Conservation (phyloP, 371 early-diverging fungal species). For the Rhizopus arrhizus region DNA sequence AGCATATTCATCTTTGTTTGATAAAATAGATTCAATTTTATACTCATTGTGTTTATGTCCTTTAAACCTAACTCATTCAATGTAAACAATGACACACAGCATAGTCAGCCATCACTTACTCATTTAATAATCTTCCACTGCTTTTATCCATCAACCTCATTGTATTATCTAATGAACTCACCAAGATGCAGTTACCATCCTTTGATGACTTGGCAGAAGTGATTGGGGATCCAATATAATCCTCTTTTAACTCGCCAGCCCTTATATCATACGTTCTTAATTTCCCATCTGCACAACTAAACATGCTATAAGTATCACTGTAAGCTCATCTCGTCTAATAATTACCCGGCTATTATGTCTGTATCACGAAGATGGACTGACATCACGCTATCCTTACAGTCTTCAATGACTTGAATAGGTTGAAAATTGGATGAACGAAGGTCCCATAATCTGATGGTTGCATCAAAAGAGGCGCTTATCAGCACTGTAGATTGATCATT, state of each 20-base stretch:
- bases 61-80: slow-evolving; percentile 58
- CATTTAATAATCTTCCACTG: slow-evolving; percentile 74
- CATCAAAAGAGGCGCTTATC: slow-evolving; percentile 88
- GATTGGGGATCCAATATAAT: slow-evolving; percentile 78
- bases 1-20: slow-evolving; percentile 74
- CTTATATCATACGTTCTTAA: slow-evolving; percentile 87
- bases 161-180: slow-evolving; percentile 72
- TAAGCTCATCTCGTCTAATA: not conserved
- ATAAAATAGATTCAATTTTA: slow-evolving; percentile 68
- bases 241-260: slow-evolving; percentile 67
- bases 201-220: slow-evolving; percentile 75
- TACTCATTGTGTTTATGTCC: slow-evolving; percentile 84
- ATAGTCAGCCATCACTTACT: slow-evolving; percentile 66
- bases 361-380: slow-evolving; percentile 69
- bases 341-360: slow-evolving; percentile 79
- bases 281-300: slow-evolving; percentile 80
- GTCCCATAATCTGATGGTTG: slow-evolving; percentile 91
- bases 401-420: slow-evolving; percentile 87
- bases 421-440: slow-evolving; percentile 63
- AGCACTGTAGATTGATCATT: slow-evolving; percentile 80
- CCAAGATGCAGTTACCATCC: slow-evolving; percentile 79
- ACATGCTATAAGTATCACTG: not conserved
- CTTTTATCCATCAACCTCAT: slow-evolving; percentile 83
- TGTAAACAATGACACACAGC: slow-evolving; percentile 62
- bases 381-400: slow-evolving; percentile 86